A percentile compares a stretch with the other conserved stretches of the same genome.
phyloP scores from a whole-genome alignment of 2,329 filamentous ascomycete genomes.

The Penicillium corylophilum region DNA sequence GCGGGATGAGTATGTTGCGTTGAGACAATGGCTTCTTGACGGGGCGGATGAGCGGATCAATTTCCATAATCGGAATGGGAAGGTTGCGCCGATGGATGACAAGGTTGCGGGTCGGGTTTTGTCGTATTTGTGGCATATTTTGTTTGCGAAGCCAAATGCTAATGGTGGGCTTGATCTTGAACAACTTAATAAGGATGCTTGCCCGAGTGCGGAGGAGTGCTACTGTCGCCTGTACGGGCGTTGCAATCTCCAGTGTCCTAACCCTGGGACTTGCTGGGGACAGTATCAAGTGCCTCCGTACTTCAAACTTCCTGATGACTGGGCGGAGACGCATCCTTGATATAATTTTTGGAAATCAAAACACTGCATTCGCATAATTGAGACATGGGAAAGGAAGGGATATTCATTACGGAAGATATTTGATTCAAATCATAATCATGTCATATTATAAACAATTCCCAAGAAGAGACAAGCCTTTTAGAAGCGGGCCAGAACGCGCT shows the following conservation, averaged over 20 bases:
- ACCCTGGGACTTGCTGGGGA: constrained; percentile 36
- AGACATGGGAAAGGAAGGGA: background rate
- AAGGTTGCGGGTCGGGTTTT: constrained; percentile 47
- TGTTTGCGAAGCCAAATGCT: constrained; percentile 40
- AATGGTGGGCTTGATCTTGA: constrained; percentile 34
- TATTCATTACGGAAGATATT: background rate
- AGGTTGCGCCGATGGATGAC: constrained; percentile 44
- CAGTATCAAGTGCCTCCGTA: constrained; percentile 42
- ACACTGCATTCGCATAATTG: background rate
- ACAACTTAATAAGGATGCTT: constrained; percentile 37
- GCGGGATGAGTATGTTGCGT: constrained; percentile 51
- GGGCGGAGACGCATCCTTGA: constrained; percentile 32
- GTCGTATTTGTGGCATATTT: constrained; percentile 52
- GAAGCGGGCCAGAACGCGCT: constrained; percentile 72
- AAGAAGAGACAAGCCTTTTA: constrained; percentile 21
- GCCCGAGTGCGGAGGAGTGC: constrained; percentile 42
- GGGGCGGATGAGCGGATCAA: constrained; percentile 16
- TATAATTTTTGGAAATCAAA: background rate
- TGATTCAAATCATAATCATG: constrained; percentile 9
- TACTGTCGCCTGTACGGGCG: constrained; percentile 48
- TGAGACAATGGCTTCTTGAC: constrained; percentile 56
- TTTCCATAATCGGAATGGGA: constrained; percentile 6
- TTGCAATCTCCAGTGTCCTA: constrained; percentile 38
- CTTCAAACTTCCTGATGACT: constrained; percentile 39
- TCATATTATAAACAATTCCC: constrained; percentile 15